These are phyloP conservation scores for Rhodotorula sp. DNA, from an alignment of 1,284 basidiomycete species.

Conservation along the genomic window DNA sequence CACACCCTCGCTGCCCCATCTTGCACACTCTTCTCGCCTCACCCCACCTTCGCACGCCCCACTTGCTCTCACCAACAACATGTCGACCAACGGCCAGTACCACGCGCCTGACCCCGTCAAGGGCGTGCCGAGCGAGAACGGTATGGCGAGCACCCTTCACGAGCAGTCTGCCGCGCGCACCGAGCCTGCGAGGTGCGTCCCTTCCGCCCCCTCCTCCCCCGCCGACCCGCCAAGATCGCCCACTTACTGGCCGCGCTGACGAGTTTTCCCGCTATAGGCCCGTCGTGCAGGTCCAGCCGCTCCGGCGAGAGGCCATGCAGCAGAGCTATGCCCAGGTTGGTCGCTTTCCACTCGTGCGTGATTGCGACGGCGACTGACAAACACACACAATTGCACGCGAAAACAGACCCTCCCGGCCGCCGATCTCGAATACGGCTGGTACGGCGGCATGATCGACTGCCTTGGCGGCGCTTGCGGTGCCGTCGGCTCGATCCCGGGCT, in stretches of 20 bases:
- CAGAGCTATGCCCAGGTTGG: constrained; percentile 87
- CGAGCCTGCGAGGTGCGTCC: neutral
- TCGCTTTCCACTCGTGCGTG: neutral
- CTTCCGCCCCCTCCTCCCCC: neutral
- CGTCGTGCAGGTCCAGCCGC: constrained; percentile 35
- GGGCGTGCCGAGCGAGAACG: neutral
- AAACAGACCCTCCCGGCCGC: constrained; percentile 25
- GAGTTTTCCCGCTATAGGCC: constrained; percentile 1
- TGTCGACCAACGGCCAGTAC: neutral
- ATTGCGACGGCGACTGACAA: no score
- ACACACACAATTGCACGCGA: no score
- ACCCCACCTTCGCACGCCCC: neutral
- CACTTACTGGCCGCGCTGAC: neutral
- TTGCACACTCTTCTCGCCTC: no score
- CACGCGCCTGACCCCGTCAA: neutral
- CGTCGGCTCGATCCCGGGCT: constrained; percentile 70
- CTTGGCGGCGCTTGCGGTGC: constrained; percentile 47
- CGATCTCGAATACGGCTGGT: constrained; percentile 72
- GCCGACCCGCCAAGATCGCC: neutral
- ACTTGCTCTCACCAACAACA: neutral
- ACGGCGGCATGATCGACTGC: constrained; percentile 75
- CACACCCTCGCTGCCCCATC: neutral
- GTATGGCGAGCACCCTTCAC: neutral
- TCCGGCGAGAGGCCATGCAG: constrained; percentile 47
- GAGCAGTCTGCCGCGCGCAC: neutral